Base-by-base conservation (phyloP, 129 eudicot species). In the Mikania micrantha region DNA sequence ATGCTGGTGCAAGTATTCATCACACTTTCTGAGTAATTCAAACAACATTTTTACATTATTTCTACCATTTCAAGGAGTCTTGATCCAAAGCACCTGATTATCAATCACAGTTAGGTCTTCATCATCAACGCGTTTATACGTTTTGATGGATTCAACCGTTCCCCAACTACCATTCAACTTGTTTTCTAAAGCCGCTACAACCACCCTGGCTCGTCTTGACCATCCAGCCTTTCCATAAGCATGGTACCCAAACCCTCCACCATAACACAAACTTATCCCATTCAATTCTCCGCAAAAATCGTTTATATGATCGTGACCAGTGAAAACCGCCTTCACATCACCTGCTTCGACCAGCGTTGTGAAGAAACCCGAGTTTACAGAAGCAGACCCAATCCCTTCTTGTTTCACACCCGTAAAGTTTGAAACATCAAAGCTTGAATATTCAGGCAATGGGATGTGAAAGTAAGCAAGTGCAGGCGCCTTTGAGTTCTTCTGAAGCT, bases 211-310 rank as follows among this genome's bases (percentile, higher is more conserved):
- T 82, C 98, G 84, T 70, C 98, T 80, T 10, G 84, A n/a, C 98
- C 98, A 92, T 31, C 98, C 98, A 41, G 96, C 91, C 69, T 83
- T 81, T 42, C 98, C 98, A 77, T 91, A 91, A 2, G 98, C 98
- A 84, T 92, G 98, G 47, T 92, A 92, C 22, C 98, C 98, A 66
- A 92, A 88, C 10, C 98, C 98, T 15, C 98, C 98, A 61, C 81
- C 91, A 77, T 92, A 92, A 69, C 98, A 92, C 10, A 92, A 83
- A 74, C 84, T 31, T 41, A 92, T 74, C 19, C 94, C 89, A 2
- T 60, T 76, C 45, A 92, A 57, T 72, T 88, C 71, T 0, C 98
- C 98, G 58, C 96, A 92, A 49, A 92, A 92, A 78, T 92, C 98
- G 77, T 92, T 91, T 24, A 88, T 28, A 58, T 91, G 98, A 76